Base-by-base conservation (phyloP, 768 basidiomycete genomes). In the Hemileccinum rubropunctum region DNA sequence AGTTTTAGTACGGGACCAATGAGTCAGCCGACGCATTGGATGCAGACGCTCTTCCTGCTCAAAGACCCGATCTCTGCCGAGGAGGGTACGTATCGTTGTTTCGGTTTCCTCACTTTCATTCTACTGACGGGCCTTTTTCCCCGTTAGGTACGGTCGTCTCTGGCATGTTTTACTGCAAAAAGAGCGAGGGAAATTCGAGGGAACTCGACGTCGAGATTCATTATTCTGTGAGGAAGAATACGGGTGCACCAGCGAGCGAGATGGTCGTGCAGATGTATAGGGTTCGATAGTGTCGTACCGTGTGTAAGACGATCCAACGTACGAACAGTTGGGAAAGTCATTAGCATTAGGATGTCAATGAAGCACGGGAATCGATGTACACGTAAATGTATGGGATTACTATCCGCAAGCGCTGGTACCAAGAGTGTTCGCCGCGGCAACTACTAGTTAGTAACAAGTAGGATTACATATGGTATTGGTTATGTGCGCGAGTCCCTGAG, bases 1-100 rank as follows among this genome's bases (percentile, higher is more conserved):
- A 91, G 88, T 65, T 91, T 99, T 69, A 95, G 91, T 58, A 98
- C 95, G 0, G 91, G 95, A 0, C 94, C 95, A 10, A 72, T 72
- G 58, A 94, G 90, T 50, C 80, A 81, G 20, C 83, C 91, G 10
- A 98, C 95, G 23, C 95, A 99, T 66, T 98, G 95, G 95, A 94
- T 93, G 65, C 95, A 99, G 64, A 93, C 95, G 0, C 59, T 92
- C 3, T 97, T 99, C 69, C 68, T 98, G 57, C 75, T 99, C 50
- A 74, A 80, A 40, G 83, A 93, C 48, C 88, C 91, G 0, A 79
- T 98, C 45, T 62, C 67, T n/a, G 83, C 89, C 2, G 76, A 79
- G 4, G 84, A 89, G 73, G 91, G 91, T 87, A 35, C 14, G 80
- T 68, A n/a, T 3, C 2, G 14, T 20, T n/a, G 21, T 42, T 15